Percentiles rank a stretch among this genome's conserved stretches.
These are phyloP conservation scores for Infundibulicybe gibba DNA, from an alignment of 768 basidiomycete genomes.

Conservation along the genomic window DNA sequence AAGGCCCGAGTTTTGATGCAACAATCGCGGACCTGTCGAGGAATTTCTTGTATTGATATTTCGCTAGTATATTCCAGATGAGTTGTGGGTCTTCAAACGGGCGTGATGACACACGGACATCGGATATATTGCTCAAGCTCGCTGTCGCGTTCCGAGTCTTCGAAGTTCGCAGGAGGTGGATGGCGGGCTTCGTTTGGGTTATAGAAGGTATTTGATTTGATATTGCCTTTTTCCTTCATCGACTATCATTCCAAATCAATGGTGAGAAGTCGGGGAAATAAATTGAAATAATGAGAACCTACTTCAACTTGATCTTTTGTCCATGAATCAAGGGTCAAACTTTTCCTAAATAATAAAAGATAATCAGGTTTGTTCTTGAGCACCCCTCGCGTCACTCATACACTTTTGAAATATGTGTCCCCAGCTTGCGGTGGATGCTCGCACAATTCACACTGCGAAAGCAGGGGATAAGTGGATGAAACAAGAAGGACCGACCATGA, in stretches of 20 bases:
- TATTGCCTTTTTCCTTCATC: slow-evolving; percentile 81
- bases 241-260: slow-evolving; percentile 47
- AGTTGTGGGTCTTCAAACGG: neutral
- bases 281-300: slow-evolving; percentile 18
- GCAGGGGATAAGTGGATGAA: neutral
- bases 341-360: slow-evolving; percentile 59
- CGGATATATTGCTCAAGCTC: slow-evolving; percentile 92
- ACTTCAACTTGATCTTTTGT: slow-evolving; percentile 88
- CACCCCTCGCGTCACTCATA: slow-evolving; percentile 33
- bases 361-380: neutral
- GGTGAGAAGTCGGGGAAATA: slow-evolving; percentile 1
- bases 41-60: slow-evolving; percentile 78
- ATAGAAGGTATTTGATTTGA: slow-evolving; percentile 72
- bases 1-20: slow-evolving; percentile 42
- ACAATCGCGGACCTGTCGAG: slow-evolving; percentile 44
- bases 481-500: neutral
- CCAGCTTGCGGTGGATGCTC: slow-evolving; percentile 90
- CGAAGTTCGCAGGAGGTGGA: slow-evolving; percentile 78
- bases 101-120: slow-evolving; percentile 39
- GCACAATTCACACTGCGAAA: slow-evolving; percentile 75
- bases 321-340: slow-evolving; percentile 85
- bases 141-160: slow-evolving; percentile 78
- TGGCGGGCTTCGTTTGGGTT: slow-evolving; percentile 82
- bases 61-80: slow-evolving; percentile 41
- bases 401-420: slow-evolving; percentile 94